These are phyloP conservation scores for Lindgomyces ingoldianus DNA, from an alignment of 495 filamentous ascomycete species.

Conservation along the genomic window DNA sequence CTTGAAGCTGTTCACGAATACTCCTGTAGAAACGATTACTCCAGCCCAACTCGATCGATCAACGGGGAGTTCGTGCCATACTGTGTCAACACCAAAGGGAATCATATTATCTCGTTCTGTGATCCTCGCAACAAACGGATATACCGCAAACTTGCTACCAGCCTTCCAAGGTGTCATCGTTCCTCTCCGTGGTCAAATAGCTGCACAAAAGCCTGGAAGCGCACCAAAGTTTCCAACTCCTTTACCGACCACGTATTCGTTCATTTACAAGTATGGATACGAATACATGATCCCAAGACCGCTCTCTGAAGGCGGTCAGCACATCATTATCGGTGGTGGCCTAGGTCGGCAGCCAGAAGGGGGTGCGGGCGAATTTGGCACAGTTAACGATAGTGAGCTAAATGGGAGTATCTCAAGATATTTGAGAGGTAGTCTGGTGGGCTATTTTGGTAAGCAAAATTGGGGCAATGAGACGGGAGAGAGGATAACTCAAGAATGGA, in stretches of 20 bases:
- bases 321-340: constrained; percentile 73
- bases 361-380: constrained; percentile 55
- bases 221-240: constrained; percentile 36
- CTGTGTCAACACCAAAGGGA: constrained; percentile 57
- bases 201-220: constrained; percentile 61
- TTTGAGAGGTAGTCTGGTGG: constrained; percentile 49
- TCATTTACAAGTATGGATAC: constrained; percentile 60
- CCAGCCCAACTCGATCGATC: not conserved
- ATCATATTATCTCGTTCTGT: constrained; percentile 56
- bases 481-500: constrained; percentile 62
- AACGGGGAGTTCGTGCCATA: constrained; percentile 41
- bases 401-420: constrained; percentile 58
- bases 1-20: constrained; percentile 64
- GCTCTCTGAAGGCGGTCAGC: constrained; percentile 50
- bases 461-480: constrained; percentile 63
- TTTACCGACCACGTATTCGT: constrained; percentile 60
- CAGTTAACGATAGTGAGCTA: constrained; percentile 58
- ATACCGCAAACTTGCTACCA: constrained; percentile 60
- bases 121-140: constrained; percentile 73
- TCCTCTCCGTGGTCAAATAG: constrained; percentile 68
- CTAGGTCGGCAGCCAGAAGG: constrained; percentile 51
- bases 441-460: constrained; percentile 56
- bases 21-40: constrained; percentile 53
- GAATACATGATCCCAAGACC: constrained; percentile 69
- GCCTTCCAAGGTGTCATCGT: constrained; percentile 62